phyloP scores from a whole-genome alignment of 495 filamentous ascomycete genomes.

The Daldinia bambusicola region DNA sequence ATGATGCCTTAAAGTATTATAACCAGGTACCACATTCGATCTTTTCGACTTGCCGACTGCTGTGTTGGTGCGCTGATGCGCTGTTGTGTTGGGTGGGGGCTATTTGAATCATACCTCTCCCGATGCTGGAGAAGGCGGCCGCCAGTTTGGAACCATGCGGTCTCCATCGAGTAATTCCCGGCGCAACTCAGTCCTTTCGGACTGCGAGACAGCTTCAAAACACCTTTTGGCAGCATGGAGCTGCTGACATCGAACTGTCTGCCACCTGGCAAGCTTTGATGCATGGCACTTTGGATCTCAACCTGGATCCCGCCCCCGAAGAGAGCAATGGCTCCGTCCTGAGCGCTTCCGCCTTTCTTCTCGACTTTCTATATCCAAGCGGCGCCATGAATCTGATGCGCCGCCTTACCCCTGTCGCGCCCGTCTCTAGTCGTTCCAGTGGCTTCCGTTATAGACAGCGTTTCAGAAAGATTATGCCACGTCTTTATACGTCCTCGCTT shows the following conservation, averaged over 20 bases:
- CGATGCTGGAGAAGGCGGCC: slow-evolving; percentile 87
- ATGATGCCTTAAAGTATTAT: slow-evolving; percentile 19
- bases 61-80: neutral
- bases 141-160: slow-evolving; percentile 81
- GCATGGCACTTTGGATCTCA: slow-evolving; percentile 42
- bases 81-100: slow-evolving; percentile 11
- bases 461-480: slow-evolving; percentile 27
- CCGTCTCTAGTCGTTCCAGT: slow-evolving; percentile 20
- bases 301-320: slow-evolving; percentile 14
- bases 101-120: slow-evolving; percentile 20
- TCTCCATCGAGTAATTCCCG: slow-evolving; percentile 71
- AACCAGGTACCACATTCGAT: neutral
- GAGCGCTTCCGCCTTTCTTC: slow-evolving; percentile 57
- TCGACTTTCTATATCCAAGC: slow-evolving; percentile 73
- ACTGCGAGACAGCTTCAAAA: slow-evolving; percentile 70
- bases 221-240: slow-evolving; percentile 74
- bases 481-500: slow-evolving; percentile 42
- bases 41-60: slow-evolving; percentile 8
- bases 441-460: slow-evolving; percentile 22
- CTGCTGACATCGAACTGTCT: slow-evolving; percentile 65
- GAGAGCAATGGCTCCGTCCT: slow-evolving; percentile 42
- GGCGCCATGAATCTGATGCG: slow-evolving; percentile 62
- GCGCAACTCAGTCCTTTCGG: slow-evolving; percentile 62
- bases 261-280: slow-evolving; percentile 57
- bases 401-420: slow-evolving; percentile 44